These are phyloP conservation scores for Globisporangium nagaii DNA, from an alignment of 352 stramenopile species.

Conservation along the genomic window DNA sequence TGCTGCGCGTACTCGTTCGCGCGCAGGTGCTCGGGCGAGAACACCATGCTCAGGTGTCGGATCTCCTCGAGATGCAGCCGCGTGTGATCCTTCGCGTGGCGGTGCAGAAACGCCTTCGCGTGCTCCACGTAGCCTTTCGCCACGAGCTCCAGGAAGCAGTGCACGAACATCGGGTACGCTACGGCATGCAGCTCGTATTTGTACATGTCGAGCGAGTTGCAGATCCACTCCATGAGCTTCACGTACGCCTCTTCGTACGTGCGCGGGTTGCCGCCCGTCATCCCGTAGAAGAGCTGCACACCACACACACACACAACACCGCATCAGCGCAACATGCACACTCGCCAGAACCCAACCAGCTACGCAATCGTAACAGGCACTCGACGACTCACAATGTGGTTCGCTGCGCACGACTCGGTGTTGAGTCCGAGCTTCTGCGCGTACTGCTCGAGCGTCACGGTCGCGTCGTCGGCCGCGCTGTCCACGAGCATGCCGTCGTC, in stretches of 20 bases:
- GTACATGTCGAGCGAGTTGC: conserved; percentile 84
- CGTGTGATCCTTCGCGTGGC: conserved; percentile 55
- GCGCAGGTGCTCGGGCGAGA: conserved; percentile 52
- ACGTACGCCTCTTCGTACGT: conserved; percentile 67
- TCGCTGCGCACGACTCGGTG: conserved; percentile 66
- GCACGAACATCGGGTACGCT: conserved; percentile 75
- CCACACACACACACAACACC: not conserved
- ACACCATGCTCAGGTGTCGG: conserved; percentile 55
- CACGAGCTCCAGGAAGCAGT: conserved; percentile 79
- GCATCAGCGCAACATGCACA: not conserved
- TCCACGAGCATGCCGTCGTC: conserved; percentile 7
- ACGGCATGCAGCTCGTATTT: conserved; percentile 79
- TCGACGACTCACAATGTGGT: conserved; percentile 51
- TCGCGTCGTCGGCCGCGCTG: not conserved
- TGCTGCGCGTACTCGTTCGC: conserved; percentile 76
- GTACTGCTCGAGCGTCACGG: conserved; percentile 46
- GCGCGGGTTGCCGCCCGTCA: conserved; percentile 47
- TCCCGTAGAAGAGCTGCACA: conserved; percentile 64
- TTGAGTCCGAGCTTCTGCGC: conserved; percentile 56
- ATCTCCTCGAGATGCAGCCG: conserved; percentile 69
- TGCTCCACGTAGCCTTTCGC: conserved; percentile 48
- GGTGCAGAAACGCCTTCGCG: conserved; percentile 53
- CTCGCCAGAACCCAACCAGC: not conserved
- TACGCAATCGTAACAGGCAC: not conserved
- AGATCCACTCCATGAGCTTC: conserved; percentile 76